Evolutionary conservation across 805 yeast genomes (phyloP).

Genomic region (Wickerhamomyces silvicola): DNA sequence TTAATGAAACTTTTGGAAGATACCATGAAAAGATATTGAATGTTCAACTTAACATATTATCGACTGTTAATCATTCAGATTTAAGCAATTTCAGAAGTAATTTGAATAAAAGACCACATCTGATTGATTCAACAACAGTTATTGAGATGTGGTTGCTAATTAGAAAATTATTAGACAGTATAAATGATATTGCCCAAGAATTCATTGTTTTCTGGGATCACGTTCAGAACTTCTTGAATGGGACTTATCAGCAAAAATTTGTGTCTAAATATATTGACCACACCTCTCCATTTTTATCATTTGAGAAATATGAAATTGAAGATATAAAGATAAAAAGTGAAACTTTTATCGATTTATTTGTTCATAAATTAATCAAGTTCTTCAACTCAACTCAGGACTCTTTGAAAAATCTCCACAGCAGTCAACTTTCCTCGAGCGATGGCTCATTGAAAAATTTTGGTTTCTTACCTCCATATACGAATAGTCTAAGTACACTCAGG

Average conservation of each 20-base stretch:
- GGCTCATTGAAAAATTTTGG: slow-evolving; percentile 36
- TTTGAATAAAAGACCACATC: slow-evolving; percentile 16
- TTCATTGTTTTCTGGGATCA: slow-evolving; percentile 48
- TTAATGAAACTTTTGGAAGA: slow-evolving; percentile 36
- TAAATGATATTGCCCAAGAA: slow-evolving; percentile 31
- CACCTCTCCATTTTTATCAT: slow-evolving; percentile 30
- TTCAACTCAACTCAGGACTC: slow-evolving; percentile 28
- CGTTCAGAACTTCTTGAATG: slow-evolving; percentile 47
- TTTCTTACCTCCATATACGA: slow-evolving; percentile 59
- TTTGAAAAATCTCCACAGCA: slow-evolving; percentile 7
- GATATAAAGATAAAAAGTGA: slow-evolving; percentile 34
- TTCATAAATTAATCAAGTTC: slow-evolving; percentile 23
- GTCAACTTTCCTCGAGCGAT: slow-evolving; percentile 15
- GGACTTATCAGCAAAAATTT: slow-evolving; percentile 35
- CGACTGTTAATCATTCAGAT: slow-evolving; percentile 30
- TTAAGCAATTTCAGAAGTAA: slow-evolving; percentile 23
- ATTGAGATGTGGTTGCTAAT: slow-evolving; percentile 56
- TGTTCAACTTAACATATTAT: slow-evolving; percentile 33
- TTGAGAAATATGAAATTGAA: slow-evolving; percentile 38
- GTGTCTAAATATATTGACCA: slow-evolving; percentile 24
- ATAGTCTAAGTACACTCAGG: slow-evolving; percentile 51
- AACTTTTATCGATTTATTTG: slow-evolving; percentile 30
- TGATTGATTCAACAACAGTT: slow-evolving; percentile 48
- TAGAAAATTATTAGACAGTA: slow-evolving; percentile 33
- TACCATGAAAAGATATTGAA: slow-evolving; percentile 33